Percentiles rank a stretch among this genome's conserved stretches.
Conservation (phyloP, 495 filamentous ascomycete species). For the Annulohypoxylon moriforme region DNA sequence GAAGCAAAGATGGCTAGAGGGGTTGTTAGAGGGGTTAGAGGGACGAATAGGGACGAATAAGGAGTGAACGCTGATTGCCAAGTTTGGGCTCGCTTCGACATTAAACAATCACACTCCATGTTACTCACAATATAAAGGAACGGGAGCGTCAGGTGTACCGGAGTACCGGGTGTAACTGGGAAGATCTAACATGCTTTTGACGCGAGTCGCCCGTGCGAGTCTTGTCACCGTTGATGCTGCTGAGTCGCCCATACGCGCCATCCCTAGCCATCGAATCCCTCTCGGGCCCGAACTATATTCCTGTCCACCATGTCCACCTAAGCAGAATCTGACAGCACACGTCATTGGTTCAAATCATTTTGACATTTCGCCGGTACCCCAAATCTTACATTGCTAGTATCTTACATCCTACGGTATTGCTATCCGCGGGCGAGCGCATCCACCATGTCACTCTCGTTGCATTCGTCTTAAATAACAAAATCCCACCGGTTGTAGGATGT, state of each 20-base stretch:
- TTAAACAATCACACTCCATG: conserved; percentile 8
- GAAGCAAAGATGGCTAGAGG: background rate
- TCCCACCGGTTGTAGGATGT: background rate
- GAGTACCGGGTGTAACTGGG: conserved; percentile 20
- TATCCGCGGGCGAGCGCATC: background rate
- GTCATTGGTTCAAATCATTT: conserved; percentile 29
- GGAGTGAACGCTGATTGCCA: background rate
- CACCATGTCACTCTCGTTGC: too few species aligned
- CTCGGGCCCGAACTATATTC: conserved; percentile 37
- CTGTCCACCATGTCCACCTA: conserved; percentile 4
- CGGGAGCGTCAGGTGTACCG: conserved; percentile 11
- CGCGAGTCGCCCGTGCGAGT: conserved; percentile 27
- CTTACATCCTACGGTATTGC: background rate
- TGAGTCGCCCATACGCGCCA: conserved; percentile 2
- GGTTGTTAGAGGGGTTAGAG: too few species aligned
- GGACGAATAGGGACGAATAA: background rate
- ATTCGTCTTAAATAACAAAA: conserved; percentile 10
- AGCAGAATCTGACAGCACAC: conserved; percentile 1
- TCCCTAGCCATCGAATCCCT: conserved; percentile 21
- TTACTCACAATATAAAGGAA: conserved; percentile 29
- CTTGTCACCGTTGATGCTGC: conserved; percentile 23
- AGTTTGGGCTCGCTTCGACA: background rate
- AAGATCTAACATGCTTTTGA: conserved; percentile 12
- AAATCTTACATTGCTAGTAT: conserved; percentile 16
- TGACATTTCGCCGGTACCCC: conserved; percentile 21